A percentile compares a stretch with the other conserved stretches of the same genome.
Evolutionary conservation across 352 stramenopile genomes (phyloP).

Genomic region (Plasmopara viticola): DNA sequence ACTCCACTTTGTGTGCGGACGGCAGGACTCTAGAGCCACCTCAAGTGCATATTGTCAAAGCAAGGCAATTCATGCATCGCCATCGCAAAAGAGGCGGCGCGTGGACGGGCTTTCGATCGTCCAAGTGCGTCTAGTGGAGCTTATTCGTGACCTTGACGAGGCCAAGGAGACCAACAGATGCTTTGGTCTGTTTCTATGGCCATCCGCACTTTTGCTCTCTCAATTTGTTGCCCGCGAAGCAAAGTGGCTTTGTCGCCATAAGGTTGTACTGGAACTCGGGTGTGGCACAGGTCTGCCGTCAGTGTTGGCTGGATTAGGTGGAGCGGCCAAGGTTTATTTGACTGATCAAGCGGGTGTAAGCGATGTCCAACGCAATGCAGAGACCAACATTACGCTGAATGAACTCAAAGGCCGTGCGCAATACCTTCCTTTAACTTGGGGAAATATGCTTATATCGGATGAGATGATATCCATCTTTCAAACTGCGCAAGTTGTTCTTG

Average conservation of each 20-base stretch:
- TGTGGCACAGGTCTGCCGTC: slow-evolving; percentile 63
- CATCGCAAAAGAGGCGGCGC: slow-evolving; percentile 18
- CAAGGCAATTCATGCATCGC: not conserved
- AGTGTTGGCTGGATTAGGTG: slow-evolving; percentile 47
- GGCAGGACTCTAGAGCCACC: not conserved
- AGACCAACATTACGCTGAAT: slow-evolving; percentile 51
- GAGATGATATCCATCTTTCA: slow-evolving; percentile 25
- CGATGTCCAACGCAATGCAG: slow-evolving; percentile 41
- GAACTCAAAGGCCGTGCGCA: slow-evolving; percentile 20
- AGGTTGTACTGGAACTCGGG: slow-evolving; percentile 52
- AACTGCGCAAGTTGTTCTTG: slow-evolving; percentile 43
- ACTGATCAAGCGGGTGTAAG: slow-evolving; percentile 47
- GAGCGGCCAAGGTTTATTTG: slow-evolving; percentile 35
- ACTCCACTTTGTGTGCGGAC: slow-evolving; percentile 13
- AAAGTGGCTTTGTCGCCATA: slow-evolving; percentile 21
- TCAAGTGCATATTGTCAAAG: not conserved
- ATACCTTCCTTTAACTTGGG: slow-evolving; percentile 51
- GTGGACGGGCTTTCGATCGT: slow-evolving; percentile 13
- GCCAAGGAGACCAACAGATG: slow-evolving; percentile 40
- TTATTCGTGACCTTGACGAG: slow-evolving; percentile 40
- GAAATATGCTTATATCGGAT: slow-evolving; percentile 25
- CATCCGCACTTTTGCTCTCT: slow-evolving; percentile 44
- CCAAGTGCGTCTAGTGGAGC: slow-evolving; percentile 42
- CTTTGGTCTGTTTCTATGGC: slow-evolving; percentile 68
- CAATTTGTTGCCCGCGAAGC: slow-evolving; percentile 38